Base-by-base conservation (phyloP, 352 stramenopile species). In the Lagenidium sp. region DNA sequence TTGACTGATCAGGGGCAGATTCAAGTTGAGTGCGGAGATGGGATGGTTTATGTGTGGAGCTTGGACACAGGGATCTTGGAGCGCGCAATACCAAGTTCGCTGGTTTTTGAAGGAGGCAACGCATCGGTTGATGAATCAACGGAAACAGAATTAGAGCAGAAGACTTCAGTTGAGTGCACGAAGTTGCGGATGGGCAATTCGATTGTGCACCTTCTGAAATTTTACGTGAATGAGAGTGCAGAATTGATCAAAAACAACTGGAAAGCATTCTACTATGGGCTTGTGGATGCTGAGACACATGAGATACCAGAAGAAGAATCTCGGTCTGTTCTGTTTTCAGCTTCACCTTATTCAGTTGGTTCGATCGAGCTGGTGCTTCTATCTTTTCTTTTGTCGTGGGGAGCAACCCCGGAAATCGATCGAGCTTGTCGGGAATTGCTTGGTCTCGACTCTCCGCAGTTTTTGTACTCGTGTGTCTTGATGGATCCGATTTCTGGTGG, bases 31-130 rank as follows among this genome's bases (percentile, higher is more conserved):
- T 93, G 75, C 35, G 71, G 67, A 38, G 71, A 93, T 51, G 55
- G 50, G 1, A 82, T 89, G 68, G 65, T 86, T 24, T 85, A 87
- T 30, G 67, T 93, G 10, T 93, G 81, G 81, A 88, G 58, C 34
- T 59, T 68, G 1, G 68, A 86, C 16, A 89, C 75, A n/a, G 78
- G 81, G 0, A 68, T 91, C 20, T 32, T 93, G 0, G 81, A 93
- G 43, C 70, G 80, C 25, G 61, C 56, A 3, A 35, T 88, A 8
- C 80, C 80, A 13, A 50, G 38, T 16, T 68, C 68, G 7, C 39
- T 92, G 16, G 32, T 92, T 1, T 67, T 66, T 31, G 68, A 65
- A 12, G 61, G 66, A n/a, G 66, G 66, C 4, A 76, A 74, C 35
- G 36, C 44, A 13, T 50, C 38, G 12, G 15, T 22, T 5, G 57